Percentiles rank a stretch among this genome's conserved stretches.
phyloP scores from a whole-genome alignment of 2,329 filamentous ascomycete genomes.

The Lecanicillium sp. region DNA sequence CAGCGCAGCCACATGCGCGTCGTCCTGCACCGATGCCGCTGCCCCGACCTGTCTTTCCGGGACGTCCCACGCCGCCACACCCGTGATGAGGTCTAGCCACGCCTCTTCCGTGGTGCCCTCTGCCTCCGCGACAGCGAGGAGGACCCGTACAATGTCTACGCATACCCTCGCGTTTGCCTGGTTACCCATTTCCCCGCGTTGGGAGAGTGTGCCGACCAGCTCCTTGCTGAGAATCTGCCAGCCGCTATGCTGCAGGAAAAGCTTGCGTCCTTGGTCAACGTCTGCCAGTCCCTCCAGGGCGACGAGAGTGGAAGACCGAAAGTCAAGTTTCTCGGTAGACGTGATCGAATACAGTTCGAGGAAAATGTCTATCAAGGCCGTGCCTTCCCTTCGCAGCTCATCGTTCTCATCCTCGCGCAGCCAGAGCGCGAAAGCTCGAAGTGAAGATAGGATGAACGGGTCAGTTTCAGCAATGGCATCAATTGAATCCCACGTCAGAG shows the following conservation, averaged over 20 bases:
- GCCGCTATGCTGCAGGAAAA: constrained; percentile 45
- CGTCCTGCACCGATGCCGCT: constrained; percentile 27
- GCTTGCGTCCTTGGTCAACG: constrained; percentile 39
- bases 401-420: constrained; percentile 63
- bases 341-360: constrained; percentile 52
- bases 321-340: constrained; percentile 37
- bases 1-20: constrained; percentile 48
- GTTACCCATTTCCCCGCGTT: constrained; percentile 20
- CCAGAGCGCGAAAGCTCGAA: constrained; percentile 58
- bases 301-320: constrained; percentile 51
- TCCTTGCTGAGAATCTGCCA: constrained; percentile 50
- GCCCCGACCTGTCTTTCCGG: constrained; percentile 24
- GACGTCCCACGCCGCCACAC: constrained; percentile 42
- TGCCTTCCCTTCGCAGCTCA: constrained; percentile 47
- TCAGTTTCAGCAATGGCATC: constrained; percentile 45
- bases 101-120: constrained; percentile 41
- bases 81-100: constrained; percentile 52
- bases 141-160: constrained; percentile 49
- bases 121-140: constrained; percentile 47
- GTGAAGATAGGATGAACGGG: constrained; percentile 51
- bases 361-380: constrained; percentile 57
- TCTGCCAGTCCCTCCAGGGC: constrained; percentile 53
- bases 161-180: constrained; percentile 39
- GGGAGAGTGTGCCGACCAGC: constrained; percentile 38
- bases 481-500: constrained; percentile 54